These are phyloP conservation scores for Elsinoe batatas DNA, from an alignment of 2,329 filamentous ascomycete genomes.

Conservation along the genomic window DNA sequence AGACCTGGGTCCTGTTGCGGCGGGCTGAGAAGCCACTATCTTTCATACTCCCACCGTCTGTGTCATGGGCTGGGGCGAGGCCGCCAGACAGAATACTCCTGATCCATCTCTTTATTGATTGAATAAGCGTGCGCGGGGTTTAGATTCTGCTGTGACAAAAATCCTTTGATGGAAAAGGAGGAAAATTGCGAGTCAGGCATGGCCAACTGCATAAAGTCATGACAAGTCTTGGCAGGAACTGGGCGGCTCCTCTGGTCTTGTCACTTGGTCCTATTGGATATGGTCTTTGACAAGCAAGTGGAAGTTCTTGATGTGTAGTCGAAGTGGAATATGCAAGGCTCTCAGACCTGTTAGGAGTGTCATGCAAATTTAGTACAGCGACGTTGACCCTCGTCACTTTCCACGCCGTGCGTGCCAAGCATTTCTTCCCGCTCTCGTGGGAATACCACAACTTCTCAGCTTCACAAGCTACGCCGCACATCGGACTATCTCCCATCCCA, in stretches of 20 bases:
- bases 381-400: neutral
- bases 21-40: neutral
- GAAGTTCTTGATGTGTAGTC: too few species aligned
- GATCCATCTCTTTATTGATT: too few species aligned
- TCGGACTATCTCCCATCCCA: neutral
- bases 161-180: neutral
- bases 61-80: too few species aligned
- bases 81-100: too few species aligned
- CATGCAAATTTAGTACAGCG: too few species aligned
- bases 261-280: neutral
- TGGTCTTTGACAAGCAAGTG: neutral
- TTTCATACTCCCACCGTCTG: too few species aligned
- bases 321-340: too few species aligned
- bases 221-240: conserved; percentile 10
- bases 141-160: too few species aligned
- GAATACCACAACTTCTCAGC: conserved; percentile 5
- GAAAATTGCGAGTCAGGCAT: neutral
- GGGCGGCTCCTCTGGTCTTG: neutral
- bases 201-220: neutral
- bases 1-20: neutral
- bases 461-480: neutral
- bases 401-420: conserved; percentile 1
- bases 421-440: neutral
- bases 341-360: too few species aligned
- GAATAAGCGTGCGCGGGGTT: too few species aligned